Conservation (phyloP, 257 asterid genomes). For the Solanum clarkiae region DNA sequence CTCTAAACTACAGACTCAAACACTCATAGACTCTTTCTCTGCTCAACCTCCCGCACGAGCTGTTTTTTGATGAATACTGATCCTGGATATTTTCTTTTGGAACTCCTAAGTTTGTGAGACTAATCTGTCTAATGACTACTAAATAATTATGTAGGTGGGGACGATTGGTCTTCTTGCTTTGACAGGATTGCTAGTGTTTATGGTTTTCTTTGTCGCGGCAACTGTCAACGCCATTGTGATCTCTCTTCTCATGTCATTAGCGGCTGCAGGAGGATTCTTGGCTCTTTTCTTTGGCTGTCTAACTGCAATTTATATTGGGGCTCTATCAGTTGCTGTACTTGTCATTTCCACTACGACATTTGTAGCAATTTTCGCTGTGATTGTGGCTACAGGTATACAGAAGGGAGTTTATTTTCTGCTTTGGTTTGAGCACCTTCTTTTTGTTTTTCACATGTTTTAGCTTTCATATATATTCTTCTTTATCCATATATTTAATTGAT, state of each 20-base stretch:
- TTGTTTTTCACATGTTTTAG: not conserved
- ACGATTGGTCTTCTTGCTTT: conserved; percentile 40
- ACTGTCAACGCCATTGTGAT: conserved; percentile 65
- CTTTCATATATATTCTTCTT: not conserved
- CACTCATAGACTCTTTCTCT: not conserved
- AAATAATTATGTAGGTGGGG: conserved; percentile 44
- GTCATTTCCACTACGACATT: conserved; percentile 48
- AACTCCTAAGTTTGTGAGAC: not conserved
- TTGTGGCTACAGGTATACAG: conserved; percentile 51
- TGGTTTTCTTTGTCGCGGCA: conserved; percentile 61
- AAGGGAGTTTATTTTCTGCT: not conserved
- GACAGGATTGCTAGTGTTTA: conserved; percentile 54
- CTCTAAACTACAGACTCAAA: not conserved
- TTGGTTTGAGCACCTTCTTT: not conserved
- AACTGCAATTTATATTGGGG: conserved; percentile 60
- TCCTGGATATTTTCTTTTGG: not conserved
- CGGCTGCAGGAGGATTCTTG: conserved; percentile 85
- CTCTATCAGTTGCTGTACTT: conserved; percentile 39
- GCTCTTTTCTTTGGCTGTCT: conserved; percentile 64
- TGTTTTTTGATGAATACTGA: not conserved
- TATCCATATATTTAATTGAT: not conserved
- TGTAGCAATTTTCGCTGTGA: conserved; percentile 39
- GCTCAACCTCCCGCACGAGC: not conserved
- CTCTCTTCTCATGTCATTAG: conserved; percentile 67
- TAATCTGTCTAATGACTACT: not conserved